Evolutionary conservation across 441 rosid genomes (phyloP), one percentile per base, ranked within the genome.

Genomic region (Erodium moschatum): DNA sequence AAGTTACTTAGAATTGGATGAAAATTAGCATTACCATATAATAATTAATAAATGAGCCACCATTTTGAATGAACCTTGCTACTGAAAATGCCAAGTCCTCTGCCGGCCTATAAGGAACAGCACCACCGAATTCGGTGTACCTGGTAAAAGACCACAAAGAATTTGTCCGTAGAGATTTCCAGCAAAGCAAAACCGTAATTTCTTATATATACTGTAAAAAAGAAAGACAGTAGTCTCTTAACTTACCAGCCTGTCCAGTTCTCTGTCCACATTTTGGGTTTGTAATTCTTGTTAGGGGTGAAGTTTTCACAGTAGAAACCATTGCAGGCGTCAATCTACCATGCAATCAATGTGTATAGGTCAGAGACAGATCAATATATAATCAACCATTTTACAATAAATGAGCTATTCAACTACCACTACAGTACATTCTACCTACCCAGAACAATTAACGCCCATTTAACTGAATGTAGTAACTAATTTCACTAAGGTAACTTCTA

Each of bases 261-360:
- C 74, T 91, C 97, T 11, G 97, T 91, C 97, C 97, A 91, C 12
- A 91, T 82, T 29, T 84, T 78, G 21, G 97, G 97, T 76, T 91
- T 91, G 82, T 89, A 89, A 56, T 89, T 90, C 74, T 86, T 89
- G 81, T 91, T 91, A 3, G 97, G 96, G 60, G 87, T 16, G 76
- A 91, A 91, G 9, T 83, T 70, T 70, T 91, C 94, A 70, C 97
- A 91, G 83, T 91, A 91, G 81, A 91, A 91, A 63, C 97, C 96
- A 67, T 91, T 91, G 89, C 97, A 91, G 16, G 97, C 83, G 79
- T 89, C 87, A 64, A 93, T 86, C 92, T 86, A 46, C 21, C 42
- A 24, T 48, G 18, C 42, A 66, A 58, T 65, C 29, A 29, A 69
- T 60, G 13, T 3, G 20, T 21, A 60, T 60, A 60, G 33, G 64